Evolutionary conservation across 257 asterid genomes (phyloP), one percentile per base, ranked within the genome.

Genomic region (Solanum infundibuliforme): DNA sequence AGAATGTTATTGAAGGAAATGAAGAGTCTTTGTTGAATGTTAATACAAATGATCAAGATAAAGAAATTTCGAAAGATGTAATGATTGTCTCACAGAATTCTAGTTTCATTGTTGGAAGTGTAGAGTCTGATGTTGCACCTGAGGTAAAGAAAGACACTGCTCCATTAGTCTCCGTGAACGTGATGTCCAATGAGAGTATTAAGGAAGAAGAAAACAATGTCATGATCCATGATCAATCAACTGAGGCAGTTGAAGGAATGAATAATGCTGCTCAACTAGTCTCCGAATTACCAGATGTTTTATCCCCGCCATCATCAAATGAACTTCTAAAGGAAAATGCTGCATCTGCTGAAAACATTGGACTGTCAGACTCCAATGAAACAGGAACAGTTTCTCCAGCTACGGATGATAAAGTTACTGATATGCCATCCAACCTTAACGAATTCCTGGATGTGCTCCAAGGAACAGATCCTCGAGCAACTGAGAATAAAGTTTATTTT

Each of bases 371-470:
- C 20, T 66, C 73, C 4, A 62, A 62, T n/a, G 71, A 62, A 62
- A 62, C 16, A 14, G 32, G 8, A 5, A 0, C 66, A 7, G 66
- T 41, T 9, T 27, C 39, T 27, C 3, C 66, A 7, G 1, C 14
- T 41, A 41, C 1, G 1, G 38, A 43, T 1, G 48, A 41, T 79
- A 12, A 79, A 0, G 25, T 16, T 0, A 27, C 21, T 12, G n/a
- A 76, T 0, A 2, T 23, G 0, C 31, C 10, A 0, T 11, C 8
- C 1, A 46, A 23, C 58, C 27, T 6, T 2, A 12, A 36, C 2
- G 12, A 7, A 39, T 12, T 4, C 1, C 36, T n/a, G 35, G 36
- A 5, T 5, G n/a, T 77, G 7, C n/a, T n/a, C 7, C 6, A 34
- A 41, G 20, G 12, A 1, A 0, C 84, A 2, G 66, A 8, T 16